Conservation (phyloP, 1,284 basidiomycete species). For the Cryptococcus sp. region DNA sequence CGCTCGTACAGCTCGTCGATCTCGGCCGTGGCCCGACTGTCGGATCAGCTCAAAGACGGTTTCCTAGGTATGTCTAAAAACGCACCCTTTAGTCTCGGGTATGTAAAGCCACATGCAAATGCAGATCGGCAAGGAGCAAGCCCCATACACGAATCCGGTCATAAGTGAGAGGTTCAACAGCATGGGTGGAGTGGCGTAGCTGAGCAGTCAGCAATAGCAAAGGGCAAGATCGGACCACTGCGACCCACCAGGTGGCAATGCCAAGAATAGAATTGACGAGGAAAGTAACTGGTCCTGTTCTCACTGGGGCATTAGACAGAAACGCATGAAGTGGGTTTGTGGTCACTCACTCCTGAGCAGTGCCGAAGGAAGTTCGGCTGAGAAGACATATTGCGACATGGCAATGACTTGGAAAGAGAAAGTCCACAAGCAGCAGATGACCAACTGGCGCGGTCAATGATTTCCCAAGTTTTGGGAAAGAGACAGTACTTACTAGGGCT, state of each 20-base stretch:
- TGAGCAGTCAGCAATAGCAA: neutral
- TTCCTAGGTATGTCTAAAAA: neutral
- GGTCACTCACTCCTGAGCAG: constrained; percentile 16
- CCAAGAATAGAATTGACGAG: constrained; percentile 17
- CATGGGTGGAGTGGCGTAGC: constrained; percentile 25
- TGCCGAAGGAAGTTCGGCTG: constrained; percentile 23
- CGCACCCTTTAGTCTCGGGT: constrained; percentile 29
- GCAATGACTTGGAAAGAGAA: constrained; percentile 15
- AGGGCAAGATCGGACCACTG: no score
- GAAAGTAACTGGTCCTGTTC: constrained; percentile 22
- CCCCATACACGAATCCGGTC: constrained; percentile 22
- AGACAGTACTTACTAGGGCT: constrained; percentile 5
- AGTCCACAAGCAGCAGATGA: constrained; percentile 22
- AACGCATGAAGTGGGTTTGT: neutral
- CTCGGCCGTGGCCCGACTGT: constrained; percentile 15
- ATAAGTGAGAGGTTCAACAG: constrained; percentile 14
- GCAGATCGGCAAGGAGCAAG: constrained; percentile 16
- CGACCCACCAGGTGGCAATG: constrained; percentile 17
- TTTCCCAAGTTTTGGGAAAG: neutral
- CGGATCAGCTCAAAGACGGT: no score
- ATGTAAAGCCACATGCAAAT: constrained; percentile 23
- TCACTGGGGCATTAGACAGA: constrained; percentile 5
- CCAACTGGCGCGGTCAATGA: constrained; percentile 5
- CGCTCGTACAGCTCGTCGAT: constrained; percentile 44
- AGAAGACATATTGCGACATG: constrained; percentile 23